Base-by-base conservation (phyloP, 768 basidiomycete genomes). In the Arthromyces matolae region DNA sequence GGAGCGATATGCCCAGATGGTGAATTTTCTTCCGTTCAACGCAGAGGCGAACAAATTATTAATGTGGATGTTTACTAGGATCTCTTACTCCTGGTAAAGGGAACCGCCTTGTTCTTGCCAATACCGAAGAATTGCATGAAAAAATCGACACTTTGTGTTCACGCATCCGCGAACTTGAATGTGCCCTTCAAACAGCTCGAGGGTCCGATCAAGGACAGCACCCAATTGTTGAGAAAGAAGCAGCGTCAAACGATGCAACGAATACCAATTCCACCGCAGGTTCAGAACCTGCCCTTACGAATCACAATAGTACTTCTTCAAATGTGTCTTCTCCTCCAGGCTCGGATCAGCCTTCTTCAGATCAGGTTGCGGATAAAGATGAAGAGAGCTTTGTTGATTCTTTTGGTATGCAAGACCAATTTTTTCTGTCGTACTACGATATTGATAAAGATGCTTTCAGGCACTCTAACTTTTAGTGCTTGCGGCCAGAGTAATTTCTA, bases 1-100 rank as follows among this genome's bases (percentile, higher is more conserved):
- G 80, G 79, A 19, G 70, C 79, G 14, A 84, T 89, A 47, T 90
- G 87, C 65, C 87, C 87, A n/a, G 79, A 83, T 47, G 87, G 87
- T 83, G 54, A 35, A 60, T 45, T 32, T n/a, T n/a, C n/a, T n/a
- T n/a, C n/a, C n/a, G n/a, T n/a, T n/a, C n/a, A n/a, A n/a, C n/a
- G n/a, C n/a, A n/a, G n/a, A n/a, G n/a, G n/a, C n/a, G n/a, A n/a
- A n/a, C n/a, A n/a, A n/a, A n/a, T n/a, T n/a, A n/a, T n/a, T n/a
- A n/a, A n/a, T n/a, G n/a, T n/a, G n/a, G n/a, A n/a, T n/a, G n/a
- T n/a, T n/a, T 18, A 9, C 51, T n/a, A 83, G 81, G 79, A 16
- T 74, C 73, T 8, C 66, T 80, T 51, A 74, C 76, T 4, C 73
- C 77, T 19, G 83, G 80, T 18, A 84, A 78, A 58, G 78, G 79